Evolutionary conservation across 2,329 filamentous ascomycete genomes (phyloP).

Genomic region (Microdochium trichocladiopsis): DNA sequence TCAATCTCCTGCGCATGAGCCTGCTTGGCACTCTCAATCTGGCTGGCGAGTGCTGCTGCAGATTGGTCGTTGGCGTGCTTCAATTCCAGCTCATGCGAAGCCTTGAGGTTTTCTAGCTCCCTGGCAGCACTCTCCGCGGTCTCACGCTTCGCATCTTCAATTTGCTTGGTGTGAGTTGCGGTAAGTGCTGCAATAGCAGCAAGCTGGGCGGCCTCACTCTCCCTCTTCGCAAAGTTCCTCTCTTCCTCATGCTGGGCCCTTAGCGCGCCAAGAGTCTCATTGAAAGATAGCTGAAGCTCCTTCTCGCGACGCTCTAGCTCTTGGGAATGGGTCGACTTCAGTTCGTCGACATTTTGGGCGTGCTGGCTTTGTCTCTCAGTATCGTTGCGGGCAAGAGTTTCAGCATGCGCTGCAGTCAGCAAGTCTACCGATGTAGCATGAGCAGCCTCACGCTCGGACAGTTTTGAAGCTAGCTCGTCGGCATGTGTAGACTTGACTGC

Average conservation of each 20-base stretch:
- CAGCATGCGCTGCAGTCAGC: slow-evolving; percentile 7
- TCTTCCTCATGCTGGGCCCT: not conserved
- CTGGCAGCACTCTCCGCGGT: not conserved
- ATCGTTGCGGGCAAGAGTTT: slow-evolving; percentile 9
- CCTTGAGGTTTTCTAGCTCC: not conserved
- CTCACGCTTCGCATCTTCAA: not conserved
- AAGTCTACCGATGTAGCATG: slow-evolving; percentile 7
- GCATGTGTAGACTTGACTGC: slow-evolving; percentile 6
- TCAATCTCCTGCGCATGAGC: slow-evolving; percentile 13
- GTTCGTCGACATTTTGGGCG: slow-evolving; percentile 5
- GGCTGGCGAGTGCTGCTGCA: not conserved
- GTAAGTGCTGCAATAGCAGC: not conserved
- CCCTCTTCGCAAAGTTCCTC: not conserved
- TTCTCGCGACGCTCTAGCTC: not conserved
- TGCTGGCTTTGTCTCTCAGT: slow-evolving; percentile 9
- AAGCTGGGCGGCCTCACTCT: not conserved
- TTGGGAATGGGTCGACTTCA: not conserved
- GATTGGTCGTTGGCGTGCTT: not conserved
- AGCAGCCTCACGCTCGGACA: slow-evolving; percentile 3
- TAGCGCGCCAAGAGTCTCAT: not conserved
- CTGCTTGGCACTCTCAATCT: slow-evolving; percentile 12
- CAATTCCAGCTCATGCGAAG: not conserved
- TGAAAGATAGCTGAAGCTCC: not conserved
- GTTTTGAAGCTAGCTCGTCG: slow-evolving; percentile 4
- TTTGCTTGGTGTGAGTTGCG: not conserved